Percentiles rank a stretch among this genome's conserved stretches.
Conservation (phyloP, 208 protist genomes). For the Leishmania turanica region DNA sequence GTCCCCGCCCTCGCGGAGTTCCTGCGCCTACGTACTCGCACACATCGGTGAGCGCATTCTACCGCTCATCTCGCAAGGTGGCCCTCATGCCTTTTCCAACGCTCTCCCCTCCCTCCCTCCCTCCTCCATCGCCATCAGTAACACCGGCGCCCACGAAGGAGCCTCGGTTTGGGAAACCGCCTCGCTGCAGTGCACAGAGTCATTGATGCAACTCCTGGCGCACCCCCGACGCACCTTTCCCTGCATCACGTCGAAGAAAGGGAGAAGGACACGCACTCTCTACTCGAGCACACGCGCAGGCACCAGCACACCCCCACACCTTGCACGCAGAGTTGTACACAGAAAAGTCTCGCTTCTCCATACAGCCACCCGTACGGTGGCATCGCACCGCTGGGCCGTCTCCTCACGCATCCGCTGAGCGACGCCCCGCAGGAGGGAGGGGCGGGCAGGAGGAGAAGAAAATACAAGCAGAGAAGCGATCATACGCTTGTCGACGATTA, state of each 20-base stretch:
- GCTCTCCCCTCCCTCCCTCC: background rate
- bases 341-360: background rate
- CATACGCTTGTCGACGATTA: background rate
- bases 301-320: background rate
- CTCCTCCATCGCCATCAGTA: background rate
- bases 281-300: background rate
- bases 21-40: background rate
- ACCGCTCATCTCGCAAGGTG: background rate
- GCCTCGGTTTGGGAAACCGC: background rate
- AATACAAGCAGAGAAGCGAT: background rate
- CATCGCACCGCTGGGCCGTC: background rate
- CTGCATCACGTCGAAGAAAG: background rate
- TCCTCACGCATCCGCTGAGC: background rate
- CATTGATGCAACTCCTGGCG: background rate
- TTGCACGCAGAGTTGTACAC: background rate
- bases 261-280: background rate
- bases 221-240: background rate
- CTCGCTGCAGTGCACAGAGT: background rate
- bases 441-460: background rate
- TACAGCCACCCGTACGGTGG: background rate
- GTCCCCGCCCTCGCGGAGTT: background rate
- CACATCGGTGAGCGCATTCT: background rate
- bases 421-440: background rate
- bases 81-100: background rate
- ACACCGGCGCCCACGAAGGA: background rate